Conservation (phyloP, 2,329 filamentous ascomycete species). For the Phyllosticta citrichinensis region DNA sequence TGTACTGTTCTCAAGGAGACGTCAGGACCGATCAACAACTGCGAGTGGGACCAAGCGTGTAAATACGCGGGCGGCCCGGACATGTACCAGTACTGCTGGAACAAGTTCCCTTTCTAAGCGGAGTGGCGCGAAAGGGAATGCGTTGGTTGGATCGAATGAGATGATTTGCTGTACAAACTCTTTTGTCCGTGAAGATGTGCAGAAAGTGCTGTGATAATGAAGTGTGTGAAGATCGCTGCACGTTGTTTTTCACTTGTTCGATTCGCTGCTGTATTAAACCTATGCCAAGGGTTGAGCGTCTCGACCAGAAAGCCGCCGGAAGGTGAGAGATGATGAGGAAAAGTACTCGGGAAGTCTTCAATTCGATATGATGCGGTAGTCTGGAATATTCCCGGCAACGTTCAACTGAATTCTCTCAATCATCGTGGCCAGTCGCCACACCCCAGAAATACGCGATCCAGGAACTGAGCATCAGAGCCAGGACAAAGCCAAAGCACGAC, state of each 20-base stretch:
- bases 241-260: too few species aligned
- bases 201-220: too few species aligned
- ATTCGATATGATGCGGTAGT: too few species aligned
- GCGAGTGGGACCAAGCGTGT: slow-evolving; percentile 1
- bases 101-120: background rate
- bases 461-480: slow-evolving; percentile 40
- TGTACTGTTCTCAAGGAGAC: background rate
- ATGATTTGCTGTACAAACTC: too few species aligned
- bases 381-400: too few species aligned
- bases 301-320: too few species aligned
- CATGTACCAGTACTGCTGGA: slow-evolving; percentile 2
- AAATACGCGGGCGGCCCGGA: background rate
- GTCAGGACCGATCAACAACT: background rate
- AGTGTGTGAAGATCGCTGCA: too few species aligned
- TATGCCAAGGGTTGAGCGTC: too few species aligned
- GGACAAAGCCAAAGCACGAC: slow-evolving; percentile 34
- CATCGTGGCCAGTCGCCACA: slow-evolving; percentile 40
- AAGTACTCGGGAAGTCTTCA: too few species aligned
- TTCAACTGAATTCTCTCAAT: background rate
- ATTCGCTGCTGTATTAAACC: too few species aligned
- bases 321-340: too few species aligned
- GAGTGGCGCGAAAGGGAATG: background rate
- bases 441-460: slow-evolving; percentile 54
- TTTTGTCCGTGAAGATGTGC: too few species aligned
- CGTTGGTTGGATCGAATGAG: background rate